Conservation (phyloP, 306 rosid species). For the Quercus alba region DNA sequence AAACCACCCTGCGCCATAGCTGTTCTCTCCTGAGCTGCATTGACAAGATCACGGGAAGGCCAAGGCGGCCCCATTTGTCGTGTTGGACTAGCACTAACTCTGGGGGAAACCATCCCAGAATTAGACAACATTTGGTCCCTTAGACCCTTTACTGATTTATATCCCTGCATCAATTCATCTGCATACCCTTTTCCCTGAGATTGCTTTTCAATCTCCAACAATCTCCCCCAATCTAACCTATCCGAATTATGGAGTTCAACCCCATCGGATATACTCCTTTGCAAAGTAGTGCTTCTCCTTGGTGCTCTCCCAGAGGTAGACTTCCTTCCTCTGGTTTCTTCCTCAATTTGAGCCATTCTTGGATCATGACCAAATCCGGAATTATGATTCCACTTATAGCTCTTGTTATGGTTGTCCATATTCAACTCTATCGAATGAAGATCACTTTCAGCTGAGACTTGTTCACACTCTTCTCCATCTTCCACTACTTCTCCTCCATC, state of each 20-base stretch:
- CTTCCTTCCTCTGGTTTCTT: conserved; percentile 52
- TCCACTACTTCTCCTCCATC: conserved; percentile 87
- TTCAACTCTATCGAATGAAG: conserved; percentile 89
- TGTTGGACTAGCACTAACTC: conserved; percentile 72
- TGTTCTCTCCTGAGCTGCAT: conserved; percentile 54
- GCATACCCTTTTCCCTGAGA: conserved; percentile 53
- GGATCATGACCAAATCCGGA: conserved; percentile 54
- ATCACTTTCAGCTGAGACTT: conserved; percentile 86
- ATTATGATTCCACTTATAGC: conserved; percentile 65
- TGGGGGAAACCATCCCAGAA: conserved; percentile 56
- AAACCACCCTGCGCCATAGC: conserved; percentile 49
- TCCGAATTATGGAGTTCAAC: conserved; percentile 70
- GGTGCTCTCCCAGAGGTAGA: conserved; percentile 71
- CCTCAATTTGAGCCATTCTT: conserved; percentile 51
- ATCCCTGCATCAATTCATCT: conserved; percentile 54
- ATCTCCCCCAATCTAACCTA: conserved; percentile 74
- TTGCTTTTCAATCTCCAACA: conserved; percentile 64
- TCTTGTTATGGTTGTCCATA: conserved; percentile 75
- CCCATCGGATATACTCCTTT: conserved; percentile 91
- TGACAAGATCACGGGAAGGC: conserved; percentile 56
- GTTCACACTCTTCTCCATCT: conserved; percentile 64
- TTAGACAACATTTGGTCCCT: conserved; percentile 71
- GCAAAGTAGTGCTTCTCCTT: conserved; percentile 74
- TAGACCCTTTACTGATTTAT: conserved; percentile 69
- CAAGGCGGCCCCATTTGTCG: conserved; percentile 76